Conservation (phyloP, 169 alveolate species). For the Miamiensis avidus region DNA sequence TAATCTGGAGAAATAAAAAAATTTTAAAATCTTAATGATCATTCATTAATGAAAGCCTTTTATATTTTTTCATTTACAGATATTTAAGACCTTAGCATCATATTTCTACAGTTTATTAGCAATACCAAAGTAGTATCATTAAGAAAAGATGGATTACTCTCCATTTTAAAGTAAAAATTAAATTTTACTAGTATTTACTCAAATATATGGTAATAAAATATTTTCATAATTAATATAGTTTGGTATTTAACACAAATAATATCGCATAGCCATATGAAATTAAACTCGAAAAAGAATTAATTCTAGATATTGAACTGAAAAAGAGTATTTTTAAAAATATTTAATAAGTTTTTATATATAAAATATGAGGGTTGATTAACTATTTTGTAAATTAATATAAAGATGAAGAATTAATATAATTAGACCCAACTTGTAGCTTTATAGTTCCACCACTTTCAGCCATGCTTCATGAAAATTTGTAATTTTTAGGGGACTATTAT, state of each 20-base stretch:
- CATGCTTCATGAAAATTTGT: constrained; percentile 15
- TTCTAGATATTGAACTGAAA: neutral
- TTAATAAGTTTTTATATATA: too few relatives aligned
- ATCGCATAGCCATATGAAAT: neutral
- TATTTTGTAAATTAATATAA: neutral
- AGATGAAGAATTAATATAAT: neutral
- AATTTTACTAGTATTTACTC: neutral
- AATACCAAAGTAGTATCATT: neutral
- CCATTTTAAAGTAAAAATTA: constrained; percentile 10
- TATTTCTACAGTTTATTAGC: neutral
- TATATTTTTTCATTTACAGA: too few relatives aligned
- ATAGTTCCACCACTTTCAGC: constrained; percentile 9
- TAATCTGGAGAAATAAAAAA: too few relatives aligned
- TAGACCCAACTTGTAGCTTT: constrained; percentile 13
- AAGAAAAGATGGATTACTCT: constrained; percentile 6
- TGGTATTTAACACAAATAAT: neutral
- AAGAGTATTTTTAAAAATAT: too few relatives aligned
- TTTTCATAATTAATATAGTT: neutral
- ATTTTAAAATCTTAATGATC: too few relatives aligned
- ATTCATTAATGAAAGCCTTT: too few relatives aligned
- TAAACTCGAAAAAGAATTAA: neutral
- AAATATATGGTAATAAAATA: too few relatives aligned
- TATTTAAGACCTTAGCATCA: neutral
- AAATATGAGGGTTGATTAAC: neutral
- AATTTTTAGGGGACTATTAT: neutral